Percentiles rank a stretch among this genome's conserved stretches.
phyloP scores from a whole-genome alignment of 139 green algal species.

The Picochlorum sp. region DNA sequence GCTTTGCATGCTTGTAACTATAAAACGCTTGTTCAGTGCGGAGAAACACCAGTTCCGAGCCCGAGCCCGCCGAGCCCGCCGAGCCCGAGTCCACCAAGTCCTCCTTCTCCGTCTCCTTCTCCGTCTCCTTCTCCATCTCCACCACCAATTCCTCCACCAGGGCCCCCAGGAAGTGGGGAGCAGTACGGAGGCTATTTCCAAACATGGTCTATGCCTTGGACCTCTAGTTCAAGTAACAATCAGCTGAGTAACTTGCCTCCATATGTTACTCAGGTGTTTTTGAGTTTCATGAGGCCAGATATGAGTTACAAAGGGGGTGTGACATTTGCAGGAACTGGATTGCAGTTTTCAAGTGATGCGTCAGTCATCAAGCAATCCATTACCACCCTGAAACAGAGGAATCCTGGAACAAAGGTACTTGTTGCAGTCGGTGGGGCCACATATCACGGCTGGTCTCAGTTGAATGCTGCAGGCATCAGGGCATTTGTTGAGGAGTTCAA shows the following conservation, averaged over 20 bases:
- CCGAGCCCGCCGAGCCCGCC: too few species aligned
- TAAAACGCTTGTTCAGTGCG: too few species aligned
- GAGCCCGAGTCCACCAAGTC: too few species aligned
- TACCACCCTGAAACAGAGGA: background rate
- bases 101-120: too few species aligned
- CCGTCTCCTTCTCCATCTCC: too few species aligned
- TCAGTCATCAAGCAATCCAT: conserved; percentile 9
- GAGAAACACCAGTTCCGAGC: too few species aligned
- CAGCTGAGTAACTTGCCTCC: conserved; percentile 27
- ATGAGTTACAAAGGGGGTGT: conserved; percentile 1
- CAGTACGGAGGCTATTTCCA: conserved; percentile 32
- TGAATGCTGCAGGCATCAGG: conserved; percentile 2
- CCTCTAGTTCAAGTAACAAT: background rate
- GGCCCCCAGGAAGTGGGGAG: background rate
- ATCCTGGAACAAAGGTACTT: background rate
- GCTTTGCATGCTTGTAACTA: too few species aligned
- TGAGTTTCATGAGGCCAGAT: conserved; percentile 7
- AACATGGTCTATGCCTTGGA: conserved; percentile 23
- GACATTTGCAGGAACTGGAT: conserved; percentile 6
- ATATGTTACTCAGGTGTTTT: conserved; percentile 26
- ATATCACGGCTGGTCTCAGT: conserved; percentile 5
- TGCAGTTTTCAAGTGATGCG: background rate
- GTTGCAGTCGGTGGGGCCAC: conserved; percentile 9
- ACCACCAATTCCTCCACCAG: too few species aligned
- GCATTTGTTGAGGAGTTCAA: conserved; percentile 6